phyloP scores from a whole-genome alignment of 2,329 filamentous ascomycete genomes.

The Ustulina deusta region DNA sequence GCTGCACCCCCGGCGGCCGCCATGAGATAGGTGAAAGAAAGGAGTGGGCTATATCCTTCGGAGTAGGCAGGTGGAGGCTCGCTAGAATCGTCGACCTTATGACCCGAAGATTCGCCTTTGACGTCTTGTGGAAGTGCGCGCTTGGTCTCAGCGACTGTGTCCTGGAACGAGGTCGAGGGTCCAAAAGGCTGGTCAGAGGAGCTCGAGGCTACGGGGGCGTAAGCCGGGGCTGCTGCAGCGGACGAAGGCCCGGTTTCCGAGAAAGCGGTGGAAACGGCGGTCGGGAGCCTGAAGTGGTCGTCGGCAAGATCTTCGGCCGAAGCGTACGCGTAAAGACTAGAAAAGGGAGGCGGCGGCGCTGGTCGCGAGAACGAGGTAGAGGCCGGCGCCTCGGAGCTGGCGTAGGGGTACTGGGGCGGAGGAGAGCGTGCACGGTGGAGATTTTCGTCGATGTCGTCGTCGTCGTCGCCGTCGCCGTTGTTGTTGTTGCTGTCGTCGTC shows the following conservation, averaged over 20 bases:
- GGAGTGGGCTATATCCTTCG: constrained; percentile 91
- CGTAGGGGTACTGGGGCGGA: constrained; percentile 73
- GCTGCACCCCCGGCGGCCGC: constrained; percentile 94
- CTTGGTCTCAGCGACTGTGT: constrained; percentile 80
- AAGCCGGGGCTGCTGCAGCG: constrained; percentile 66
- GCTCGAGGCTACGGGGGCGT: constrained; percentile 59
- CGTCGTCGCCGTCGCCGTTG: constrained; percentile 4
- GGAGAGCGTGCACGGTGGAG: constrained; percentile 60
- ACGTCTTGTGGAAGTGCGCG: constrained; percentile 83
- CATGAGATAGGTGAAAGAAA: constrained; percentile 97
- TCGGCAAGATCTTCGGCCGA: constrained; percentile 48
- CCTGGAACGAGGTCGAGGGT: constrained; percentile 57
- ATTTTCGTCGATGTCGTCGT: constrained; percentile 40
- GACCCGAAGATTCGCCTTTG: constrained; percentile 77
- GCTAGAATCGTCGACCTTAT: constrained; percentile 78
- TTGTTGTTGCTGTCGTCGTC: constrained; percentile 39
- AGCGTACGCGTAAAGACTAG: constrained; percentile 65
- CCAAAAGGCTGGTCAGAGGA: constrained; percentile 54
- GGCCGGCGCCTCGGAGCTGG: constrained; percentile 65
- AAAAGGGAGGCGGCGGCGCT: constrained; percentile 68
- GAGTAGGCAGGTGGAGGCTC: constrained; percentile 97
- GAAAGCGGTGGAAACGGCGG: constrained; percentile 42
- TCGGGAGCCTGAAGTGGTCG: constrained; percentile 48
- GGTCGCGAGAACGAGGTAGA: constrained; percentile 57
- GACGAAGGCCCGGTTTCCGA: constrained; percentile 52